Evolutionary conservation across 306 rosid genomes (phyloP), one percentile per base, ranked within the genome.

Genomic region (Dalbergia cultrata): DNA sequence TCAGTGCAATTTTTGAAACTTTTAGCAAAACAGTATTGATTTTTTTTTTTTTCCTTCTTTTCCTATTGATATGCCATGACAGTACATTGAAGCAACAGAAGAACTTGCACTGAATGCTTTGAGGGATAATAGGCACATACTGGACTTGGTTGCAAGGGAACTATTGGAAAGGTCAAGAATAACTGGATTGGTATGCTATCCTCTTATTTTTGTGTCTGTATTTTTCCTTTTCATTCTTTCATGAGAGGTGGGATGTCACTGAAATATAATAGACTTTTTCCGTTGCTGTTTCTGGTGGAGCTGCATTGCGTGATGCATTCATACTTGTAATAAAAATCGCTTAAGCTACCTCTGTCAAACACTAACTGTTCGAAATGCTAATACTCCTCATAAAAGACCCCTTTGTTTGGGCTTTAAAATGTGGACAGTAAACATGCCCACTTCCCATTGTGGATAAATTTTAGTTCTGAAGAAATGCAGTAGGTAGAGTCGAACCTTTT

Each of bases 11-110:
- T 37, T 5, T 37, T 37, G 6, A 37, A 26, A 26, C 31, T 26
- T 26, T 26, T 26, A 26, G 31, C 31, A 26, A 26, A 26, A 26
- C 1, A 26, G 31, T 26, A 26, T 26, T 26, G 31, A 26, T 26
- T 26, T 26, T 26, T 1, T 37, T 37, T 37, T 5, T 3, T 37
- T 37, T 37, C 1, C 5, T 5, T 3, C 1, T 37, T 37, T 4
- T 69, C 74, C 16, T 31, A 5, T 62, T 79, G 77, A 59, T 72
- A 67, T 72, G 62, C 77, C 26, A 8, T 84, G 73, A 87, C 97
- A 95, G 99, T 95, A 91, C 87, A 91, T 95, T 37, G 98, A 95
- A 81, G 98, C 90, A 76, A 89, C 99, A 1, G 97, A 95, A 89
- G 97, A 95, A 86, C 88, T 93, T 62, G 97, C 99, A 18, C 83